These are phyloP conservation scores for Naegleria gruberi DNA, from an alignment of 208 protist genomes.

Conservation along the genomic window DNA sequence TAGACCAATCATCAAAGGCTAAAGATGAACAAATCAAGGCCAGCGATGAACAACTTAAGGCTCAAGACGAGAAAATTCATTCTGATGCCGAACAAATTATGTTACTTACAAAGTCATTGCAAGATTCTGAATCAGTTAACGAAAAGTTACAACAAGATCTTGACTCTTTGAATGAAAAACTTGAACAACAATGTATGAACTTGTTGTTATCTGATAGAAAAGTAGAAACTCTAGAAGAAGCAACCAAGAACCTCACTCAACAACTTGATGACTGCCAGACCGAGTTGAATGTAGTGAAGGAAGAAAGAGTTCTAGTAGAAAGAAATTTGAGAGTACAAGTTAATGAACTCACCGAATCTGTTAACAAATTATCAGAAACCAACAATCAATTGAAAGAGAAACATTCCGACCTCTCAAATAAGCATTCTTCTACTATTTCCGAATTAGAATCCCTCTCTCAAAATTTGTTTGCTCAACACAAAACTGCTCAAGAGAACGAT, in stretches of 20 bases:
- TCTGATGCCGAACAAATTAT: no score
- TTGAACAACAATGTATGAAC: not conserved
- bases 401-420: no score
- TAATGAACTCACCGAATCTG: no score
- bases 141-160: not conserved
- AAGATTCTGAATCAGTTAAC: not conserved
- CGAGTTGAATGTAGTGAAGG: no score
- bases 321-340: no score
- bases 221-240: not conserved
- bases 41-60: not conserved
- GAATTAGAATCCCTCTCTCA: no score
- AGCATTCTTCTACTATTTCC: no score
- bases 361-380: no score
- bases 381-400: not conserved
- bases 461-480: no score
- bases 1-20: not conserved
- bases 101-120: no score
- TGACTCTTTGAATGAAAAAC: not conserved
- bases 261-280: not conserved
- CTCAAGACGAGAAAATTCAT: not conserved
- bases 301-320: no score
- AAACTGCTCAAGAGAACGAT: no score
- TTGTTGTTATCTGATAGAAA: not conserved
- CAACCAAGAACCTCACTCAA: not conserved
- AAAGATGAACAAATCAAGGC: not conserved